Conservation (phyloP, 23 red algal genomes). For the Gracilaria vermiculophylla region DNA sequence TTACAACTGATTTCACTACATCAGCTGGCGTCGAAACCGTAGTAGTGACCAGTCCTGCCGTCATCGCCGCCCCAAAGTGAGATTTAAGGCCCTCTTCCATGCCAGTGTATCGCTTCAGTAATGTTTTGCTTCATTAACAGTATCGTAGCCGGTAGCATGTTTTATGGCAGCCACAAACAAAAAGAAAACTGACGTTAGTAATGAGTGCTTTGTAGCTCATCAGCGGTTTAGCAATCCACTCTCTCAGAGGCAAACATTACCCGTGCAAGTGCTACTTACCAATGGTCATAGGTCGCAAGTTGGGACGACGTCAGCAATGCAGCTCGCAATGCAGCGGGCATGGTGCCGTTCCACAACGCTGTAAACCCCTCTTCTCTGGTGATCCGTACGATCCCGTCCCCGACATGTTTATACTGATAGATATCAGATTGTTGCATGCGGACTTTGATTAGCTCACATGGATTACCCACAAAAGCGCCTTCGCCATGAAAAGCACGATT, state of each 20-base stretch:
- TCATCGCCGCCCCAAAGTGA: constrained; percentile 57
- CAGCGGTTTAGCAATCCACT: no score
- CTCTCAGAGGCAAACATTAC: no score
- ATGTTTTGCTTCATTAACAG: constrained; percentile 11
- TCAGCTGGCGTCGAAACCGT: constrained; percentile 57
- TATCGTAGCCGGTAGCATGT: not conserved
- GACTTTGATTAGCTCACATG: constrained; percentile 60
- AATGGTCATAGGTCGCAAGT: constrained; percentile 54
- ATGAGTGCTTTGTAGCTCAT: not conserved
- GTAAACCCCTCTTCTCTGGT: constrained; percentile 20
- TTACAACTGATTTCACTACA: constrained; percentile 59
- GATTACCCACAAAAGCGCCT: constrained; percentile 62
- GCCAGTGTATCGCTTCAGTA: constrained; percentile 35
- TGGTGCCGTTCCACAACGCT: constrained; percentile 48
- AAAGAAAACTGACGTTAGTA: not conserved
- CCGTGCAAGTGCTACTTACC: not conserved
- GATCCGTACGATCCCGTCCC: constrained; percentile 36
- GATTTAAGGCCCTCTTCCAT: constrained; percentile 31
- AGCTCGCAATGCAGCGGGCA: constrained; percentile 42
- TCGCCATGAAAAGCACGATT: not conserved
- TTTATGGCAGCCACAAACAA: not conserved
- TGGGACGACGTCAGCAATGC: constrained; percentile 60
- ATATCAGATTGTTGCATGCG: constrained; percentile 52
- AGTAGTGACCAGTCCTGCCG: constrained; percentile 48
- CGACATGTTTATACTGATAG: constrained; percentile 35